Conservation (phyloP, 371 early-diverging fungal species). For the Zancudomyces culisetae region DNA sequence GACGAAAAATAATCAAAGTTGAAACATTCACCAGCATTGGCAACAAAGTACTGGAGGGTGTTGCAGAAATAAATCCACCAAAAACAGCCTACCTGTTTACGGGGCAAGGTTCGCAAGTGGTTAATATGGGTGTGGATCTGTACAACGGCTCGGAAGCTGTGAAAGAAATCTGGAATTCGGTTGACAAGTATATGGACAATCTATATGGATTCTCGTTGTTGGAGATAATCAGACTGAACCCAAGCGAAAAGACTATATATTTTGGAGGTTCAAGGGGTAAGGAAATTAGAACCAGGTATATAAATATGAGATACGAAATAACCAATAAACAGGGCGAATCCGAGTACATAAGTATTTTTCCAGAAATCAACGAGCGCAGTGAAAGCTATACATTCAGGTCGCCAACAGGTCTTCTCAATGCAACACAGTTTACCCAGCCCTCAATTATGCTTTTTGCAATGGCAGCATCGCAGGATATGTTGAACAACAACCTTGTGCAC, state of each 20-base stretch:
- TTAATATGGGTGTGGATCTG: conserved; percentile 90
- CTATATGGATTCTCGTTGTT: conserved; percentile 79
- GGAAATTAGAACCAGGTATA: conserved; percentile 65
- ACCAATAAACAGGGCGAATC: conserved; percentile 47
- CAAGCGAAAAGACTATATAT: conserved; percentile 64
- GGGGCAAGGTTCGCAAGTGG: conserved; percentile 90
- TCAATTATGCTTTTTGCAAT: conserved; percentile 77
- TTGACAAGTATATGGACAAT: conserved; percentile 63
- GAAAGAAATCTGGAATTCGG: conserved; percentile 77
- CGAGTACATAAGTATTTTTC: conserved; percentile 59
- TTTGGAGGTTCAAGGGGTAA: conserved; percentile 80
- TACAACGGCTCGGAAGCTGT: conserved; percentile 71
- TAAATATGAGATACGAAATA: conserved; percentile 69
- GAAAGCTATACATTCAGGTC: conserved; percentile 68
- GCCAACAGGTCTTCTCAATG: conserved; percentile 67
- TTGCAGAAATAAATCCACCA: conserved; percentile 80
- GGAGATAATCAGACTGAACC: conserved; percentile 76
- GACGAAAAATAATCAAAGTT: conserved; percentile 74
- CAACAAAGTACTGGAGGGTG: conserved; percentile 59
- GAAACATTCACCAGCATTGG: conserved; percentile 63
- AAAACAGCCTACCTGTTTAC: conserved; percentile 85
- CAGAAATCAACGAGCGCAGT: conserved; percentile 57
- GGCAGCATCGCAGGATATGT: conserved; percentile 78
- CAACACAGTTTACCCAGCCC: conserved; percentile 88
- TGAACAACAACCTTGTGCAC: conserved; percentile 62